Evolutionary conservation across 2,329 filamentous ascomycete genomes (phyloP).

Genomic region (Trichoderma polysporum): DNA sequence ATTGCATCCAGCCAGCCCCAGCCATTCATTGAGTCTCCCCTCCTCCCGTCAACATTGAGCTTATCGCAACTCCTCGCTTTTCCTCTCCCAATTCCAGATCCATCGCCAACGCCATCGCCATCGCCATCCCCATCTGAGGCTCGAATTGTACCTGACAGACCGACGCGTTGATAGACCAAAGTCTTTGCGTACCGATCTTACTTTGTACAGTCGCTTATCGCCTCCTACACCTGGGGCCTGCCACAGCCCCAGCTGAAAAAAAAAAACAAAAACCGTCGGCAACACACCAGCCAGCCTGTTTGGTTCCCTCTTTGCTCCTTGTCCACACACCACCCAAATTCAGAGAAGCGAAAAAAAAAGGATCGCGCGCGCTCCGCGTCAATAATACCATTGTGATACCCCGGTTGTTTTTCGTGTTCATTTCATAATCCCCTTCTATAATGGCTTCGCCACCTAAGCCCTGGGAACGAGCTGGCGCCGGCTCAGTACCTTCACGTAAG

Average conservation of each 20-base stretch:
- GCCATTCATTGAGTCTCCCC: slow-evolving; percentile 7
- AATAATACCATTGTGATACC: slow-evolving; percentile 6
- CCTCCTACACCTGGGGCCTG: neutral
- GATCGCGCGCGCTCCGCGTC: neutral
- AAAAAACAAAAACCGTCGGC: neutral
- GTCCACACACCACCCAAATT: neutral
- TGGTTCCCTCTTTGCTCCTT: neutral
- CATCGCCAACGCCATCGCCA: neutral
- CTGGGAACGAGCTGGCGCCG: slow-evolving; percentile 71
- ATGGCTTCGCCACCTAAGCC: slow-evolving; percentile 92
- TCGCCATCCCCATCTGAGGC: neutral
- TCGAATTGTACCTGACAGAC: neutral
- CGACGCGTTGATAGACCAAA: neutral
- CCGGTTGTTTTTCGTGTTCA: neutral
- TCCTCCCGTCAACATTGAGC: neutral
- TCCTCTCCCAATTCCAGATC: neutral
- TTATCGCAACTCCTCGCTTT: slow-evolving; percentile 8
- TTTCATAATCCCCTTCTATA: slow-evolving; percentile 12
- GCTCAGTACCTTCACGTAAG: slow-evolving; percentile 15
- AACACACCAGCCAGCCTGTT: neutral
- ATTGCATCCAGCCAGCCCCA: slow-evolving; percentile 4
- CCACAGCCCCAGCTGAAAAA: slow-evolving; percentile 12
- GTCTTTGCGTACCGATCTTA: neutral
- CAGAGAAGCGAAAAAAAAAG: neutral
- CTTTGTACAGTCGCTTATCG: slow-evolving; percentile 1